Conservation (phyloP, 345 rosid genomes). For the Garcia nutans region DNA sequence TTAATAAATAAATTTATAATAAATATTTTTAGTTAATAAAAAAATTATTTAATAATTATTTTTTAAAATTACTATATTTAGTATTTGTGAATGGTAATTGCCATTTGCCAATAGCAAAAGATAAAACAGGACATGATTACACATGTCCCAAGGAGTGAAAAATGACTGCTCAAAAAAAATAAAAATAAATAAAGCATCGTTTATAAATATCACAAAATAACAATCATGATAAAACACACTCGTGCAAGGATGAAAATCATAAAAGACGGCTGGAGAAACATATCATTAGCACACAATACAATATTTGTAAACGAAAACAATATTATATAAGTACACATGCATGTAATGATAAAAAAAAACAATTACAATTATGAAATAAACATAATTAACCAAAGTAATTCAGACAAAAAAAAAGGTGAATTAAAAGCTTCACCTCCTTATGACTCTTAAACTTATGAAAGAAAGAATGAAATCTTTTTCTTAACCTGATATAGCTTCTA, state of each 20-base stretch:
- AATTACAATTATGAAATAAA: constrained; percentile 23
- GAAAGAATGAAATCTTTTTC: background rate
- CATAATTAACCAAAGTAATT: background rate
- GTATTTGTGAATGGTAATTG: too few relatives aligned
- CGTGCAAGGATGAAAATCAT: background rate
- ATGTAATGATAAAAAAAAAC: constrained; percentile 7
- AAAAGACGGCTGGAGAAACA: constrained; percentile 6
- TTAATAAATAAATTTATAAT: too few relatives aligned
- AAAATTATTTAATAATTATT: too few relatives aligned
- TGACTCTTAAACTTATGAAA: background rate
- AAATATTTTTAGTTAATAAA: too few relatives aligned
- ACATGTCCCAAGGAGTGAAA: background rate
- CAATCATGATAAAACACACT: background rate
- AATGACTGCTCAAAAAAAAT: background rate
- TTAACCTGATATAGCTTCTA: background rate
- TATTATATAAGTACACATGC: constrained; percentile 6
- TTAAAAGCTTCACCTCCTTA: constrained; percentile 24
- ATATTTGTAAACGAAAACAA: background rate
- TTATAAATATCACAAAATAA: too few relatives aligned
- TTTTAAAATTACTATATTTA: too few relatives aligned
- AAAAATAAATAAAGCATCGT: background rate
- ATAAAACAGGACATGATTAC: background rate
- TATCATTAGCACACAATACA: constrained; percentile 1
- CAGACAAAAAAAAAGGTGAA: constrained; percentile 22
- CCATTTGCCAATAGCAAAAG: too few relatives aligned